phyloP scores from a whole-genome alignment of 805 yeast species.

The Priceomyces medius region DNA sequence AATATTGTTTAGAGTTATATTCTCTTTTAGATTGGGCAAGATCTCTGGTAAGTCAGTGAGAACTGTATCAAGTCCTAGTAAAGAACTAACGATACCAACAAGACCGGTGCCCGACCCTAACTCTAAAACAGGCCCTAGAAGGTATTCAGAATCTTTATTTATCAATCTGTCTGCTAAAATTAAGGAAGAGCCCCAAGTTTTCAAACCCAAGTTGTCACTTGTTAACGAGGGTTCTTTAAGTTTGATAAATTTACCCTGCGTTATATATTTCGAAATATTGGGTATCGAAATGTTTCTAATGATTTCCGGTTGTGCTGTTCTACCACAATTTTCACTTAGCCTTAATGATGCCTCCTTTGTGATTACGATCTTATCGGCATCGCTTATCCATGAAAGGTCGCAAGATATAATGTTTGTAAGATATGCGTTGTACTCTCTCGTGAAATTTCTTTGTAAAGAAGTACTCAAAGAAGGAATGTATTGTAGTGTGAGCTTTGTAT shows the following conservation, averaged over 20 bases:
- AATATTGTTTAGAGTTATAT: constrained; percentile 52
- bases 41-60: constrained; percentile 83
- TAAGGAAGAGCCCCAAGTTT: constrained; percentile 94
- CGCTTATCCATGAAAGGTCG: constrained; percentile 47
- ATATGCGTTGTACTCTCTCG: constrained; percentile 44
- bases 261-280: constrained; percentile 22
- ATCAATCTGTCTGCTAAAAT: constrained; percentile 59
- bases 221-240: constrained; percentile 85
- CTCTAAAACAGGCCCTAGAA: constrained; percentile 51
- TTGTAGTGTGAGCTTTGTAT: constrained; percentile 18
- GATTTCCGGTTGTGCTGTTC: constrained; percentile 77
- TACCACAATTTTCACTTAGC: constrained; percentile 78
- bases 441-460: constrained; percentile 25
- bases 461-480: constrained; percentile 26
- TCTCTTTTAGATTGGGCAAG: constrained; percentile 61
- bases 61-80: constrained; percentile 48
- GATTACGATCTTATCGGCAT: constrained; percentile 38
- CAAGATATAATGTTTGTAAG: constrained; percentile 51
- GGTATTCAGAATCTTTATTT: constrained; percentile 13
- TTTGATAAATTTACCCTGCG: constrained; percentile 21
- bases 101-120: constrained; percentile 97
- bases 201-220: constrained; percentile 81
- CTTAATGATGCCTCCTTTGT: constrained; percentile 59
- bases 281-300: constrained; percentile 56
- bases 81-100: constrained; percentile 69